Percentiles rank a stretch among this genome's conserved stretches.
Conservation (phyloP, 208 protist species). For the Trypanosoma mega region DNA sequence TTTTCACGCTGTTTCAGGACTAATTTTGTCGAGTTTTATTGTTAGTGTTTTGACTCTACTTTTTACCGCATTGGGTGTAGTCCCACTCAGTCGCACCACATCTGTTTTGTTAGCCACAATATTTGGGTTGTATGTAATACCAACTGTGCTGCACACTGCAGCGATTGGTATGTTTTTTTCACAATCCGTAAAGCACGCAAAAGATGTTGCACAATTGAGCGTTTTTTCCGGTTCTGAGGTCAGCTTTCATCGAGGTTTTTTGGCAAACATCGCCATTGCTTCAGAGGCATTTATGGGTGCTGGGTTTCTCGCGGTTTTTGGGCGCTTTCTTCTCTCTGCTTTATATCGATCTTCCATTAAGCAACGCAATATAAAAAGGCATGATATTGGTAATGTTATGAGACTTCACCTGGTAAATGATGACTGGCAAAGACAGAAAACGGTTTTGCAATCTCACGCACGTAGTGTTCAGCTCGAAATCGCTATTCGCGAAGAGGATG, state of each 20-base stretch:
- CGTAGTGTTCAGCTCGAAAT: conserved; percentile 62
- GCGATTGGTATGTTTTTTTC: conserved; percentile 44
- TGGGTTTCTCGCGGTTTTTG: conserved; percentile 27
- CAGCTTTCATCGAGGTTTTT: conserved; percentile 31
- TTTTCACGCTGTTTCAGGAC: conserved; percentile 49
- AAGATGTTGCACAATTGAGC: neutral
- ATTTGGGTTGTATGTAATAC: conserved; percentile 25
- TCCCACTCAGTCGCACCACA: conserved; percentile 32
- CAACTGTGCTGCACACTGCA: conserved; percentile 44
- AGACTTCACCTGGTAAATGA: conserved; percentile 62
- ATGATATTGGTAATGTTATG: conserved; percentile 43
- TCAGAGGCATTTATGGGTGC: conserved; percentile 36
- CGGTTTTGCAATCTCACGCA: conserved; percentile 58
- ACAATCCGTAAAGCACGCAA: conserved; percentile 35
- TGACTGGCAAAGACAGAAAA: conserved; percentile 72
- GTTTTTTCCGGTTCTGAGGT: neutral
- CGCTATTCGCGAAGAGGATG: conserved; percentile 6
- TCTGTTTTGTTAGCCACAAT: conserved; percentile 28
- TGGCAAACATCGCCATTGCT: conserved; percentile 41
- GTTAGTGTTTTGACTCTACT: conserved; percentile 34
- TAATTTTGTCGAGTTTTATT: conserved; percentile 53
- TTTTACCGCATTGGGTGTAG: conserved; percentile 35
- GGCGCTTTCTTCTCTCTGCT: conserved; percentile 33
- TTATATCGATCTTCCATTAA: conserved; percentile 26
- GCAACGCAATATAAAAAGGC: conserved; percentile 21